Evolutionary conservation across 192 early-diverging fungal species (phyloP), one percentile per base, ranked within the genome.

Genomic region (Rhizoclosmatium globosum): DNA sequence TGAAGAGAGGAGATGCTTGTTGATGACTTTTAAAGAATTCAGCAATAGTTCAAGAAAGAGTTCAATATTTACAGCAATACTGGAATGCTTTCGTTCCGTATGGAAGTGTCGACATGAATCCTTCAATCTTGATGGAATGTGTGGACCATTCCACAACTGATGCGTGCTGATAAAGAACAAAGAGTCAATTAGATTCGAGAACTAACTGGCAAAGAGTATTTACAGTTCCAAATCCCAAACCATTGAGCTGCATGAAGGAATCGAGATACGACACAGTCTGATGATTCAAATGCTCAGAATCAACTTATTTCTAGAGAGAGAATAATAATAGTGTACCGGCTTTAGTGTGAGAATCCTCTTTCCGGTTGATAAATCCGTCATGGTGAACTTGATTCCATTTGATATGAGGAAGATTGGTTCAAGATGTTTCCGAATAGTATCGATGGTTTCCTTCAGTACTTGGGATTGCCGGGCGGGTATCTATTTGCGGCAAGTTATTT

Each of bases 391-490:
- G 2, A 86, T 83, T 21, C 70, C 41, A 43, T 61, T 59, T 3
- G 72, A 74, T 23, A 87, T 60, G 3, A 93, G 58, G 0, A 87
- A 84, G 21, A 92, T 61, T 0, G 81, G 81, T 64, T 91, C 86
- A n/a, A 93, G 59, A 3, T 74, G 66, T 42, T 85, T 82, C 66
- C 82, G 86, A 45, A 91, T 84, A 21, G 79, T 79, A 39, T 92
- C 89, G 4, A 85, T 44, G 45, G 48, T 46, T 44, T 89, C 88
- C 21, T 76, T 57, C 11, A 44, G 57, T 19, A 74, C 43, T 62
- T 74, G 72, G 4, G 43, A 44, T 47, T 61, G 31, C 11, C 72
- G 31, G 6, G 72, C 56, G 7, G 72, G 72, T 3, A 74, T 62
- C 72, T 74, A 58, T 3, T 19, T 17, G 43, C 60, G 48, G 48